These are phyloP conservation scores for Syzygium aqueum DNA, from an alignment of 345 rosid species.

Conservation along the genomic window DNA sequence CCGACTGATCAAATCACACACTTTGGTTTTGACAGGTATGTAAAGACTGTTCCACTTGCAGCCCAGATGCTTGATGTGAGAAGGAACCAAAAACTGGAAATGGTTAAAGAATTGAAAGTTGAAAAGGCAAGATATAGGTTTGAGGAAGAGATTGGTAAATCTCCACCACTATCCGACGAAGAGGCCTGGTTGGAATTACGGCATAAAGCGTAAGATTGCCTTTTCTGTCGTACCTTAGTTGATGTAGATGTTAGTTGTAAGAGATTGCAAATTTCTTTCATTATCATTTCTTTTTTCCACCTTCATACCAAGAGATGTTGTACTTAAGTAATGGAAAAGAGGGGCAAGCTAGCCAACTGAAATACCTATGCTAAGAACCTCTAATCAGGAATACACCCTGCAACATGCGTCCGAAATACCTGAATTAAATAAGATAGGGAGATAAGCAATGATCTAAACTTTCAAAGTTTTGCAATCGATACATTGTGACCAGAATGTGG, in stretches of 20 bases:
- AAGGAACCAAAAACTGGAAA: slow-evolving; percentile 73
- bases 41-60: slow-evolving; percentile 91
- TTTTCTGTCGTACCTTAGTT: background rate
- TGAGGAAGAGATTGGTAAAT: slow-evolving; percentile 91
- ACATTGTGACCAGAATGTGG: background rate
- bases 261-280: background rate
- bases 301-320: background rate
- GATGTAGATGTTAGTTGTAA: background rate
- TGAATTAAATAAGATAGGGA: background rate
- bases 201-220: slow-evolving; percentile 69
- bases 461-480: background rate
- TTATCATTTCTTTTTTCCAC: background rate
- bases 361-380: background rate
- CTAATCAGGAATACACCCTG: background rate
- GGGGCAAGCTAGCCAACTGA: background rate
- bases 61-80: slow-evolving; percentile 81
- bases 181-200: slow-evolving; percentile 88
- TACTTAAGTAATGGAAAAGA: background rate
- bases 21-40: slow-evolving; percentile 42
- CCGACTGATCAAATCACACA: background rate
- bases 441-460: background rate
- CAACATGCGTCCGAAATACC: background rate
- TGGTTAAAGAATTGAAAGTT: slow-evolving; percentile 62
- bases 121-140: slow-evolving; percentile 69
- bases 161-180: slow-evolving; percentile 92